Base-by-base conservation (phyloP, 179 eudicot genomes). In the Nepenthes alata region DNA sequence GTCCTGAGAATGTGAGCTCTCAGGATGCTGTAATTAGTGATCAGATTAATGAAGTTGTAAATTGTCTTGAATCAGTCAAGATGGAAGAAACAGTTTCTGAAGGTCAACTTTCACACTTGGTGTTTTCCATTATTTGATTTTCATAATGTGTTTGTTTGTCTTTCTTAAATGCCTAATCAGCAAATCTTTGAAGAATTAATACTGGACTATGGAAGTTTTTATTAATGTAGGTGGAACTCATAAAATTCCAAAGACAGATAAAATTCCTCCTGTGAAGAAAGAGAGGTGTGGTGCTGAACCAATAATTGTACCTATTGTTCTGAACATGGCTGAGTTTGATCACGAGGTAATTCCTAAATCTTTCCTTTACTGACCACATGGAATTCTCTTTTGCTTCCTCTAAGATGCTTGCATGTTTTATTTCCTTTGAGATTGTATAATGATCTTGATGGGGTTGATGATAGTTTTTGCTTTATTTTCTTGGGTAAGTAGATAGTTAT, bases 271-370 rank as follows among this genome's bases (percentile, higher is more conserved):
- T 56, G 67, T 59, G 15, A 78, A 67, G 67, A 89, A 74, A 74
- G 94, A 85, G 61, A 86, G 83, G 72, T 80, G 74, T 68, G 91
- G 85, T 39, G 70, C 91, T 70, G 87, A 85, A 79, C 93, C 98
- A 66, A 83, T 93, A 69, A 80, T 93, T 58, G 74, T 93, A 59
- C 98, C 98, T 48, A 80, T 93, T 66, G 95, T 93, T 62, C 72
- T 93, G 71, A 86, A 85, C 78, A 93, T 93, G 98, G 88, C 96
- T 57, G 96, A 93, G 62, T 89, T 93, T 67, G 98, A 89, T 72
- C 98, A 93, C 53, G 88, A 93, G 95, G 98, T 93, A 61, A 37
- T 70, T 51, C 38, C 45, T 58, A 44, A 34, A 35, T 53, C 47
- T 54, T 35, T 55, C 10, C 37, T 55, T 6, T 58, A 35, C 13